Conservation (phyloP, 495 filamentous ascomycete genomes). For the Pyrenula massariospora region DNA sequence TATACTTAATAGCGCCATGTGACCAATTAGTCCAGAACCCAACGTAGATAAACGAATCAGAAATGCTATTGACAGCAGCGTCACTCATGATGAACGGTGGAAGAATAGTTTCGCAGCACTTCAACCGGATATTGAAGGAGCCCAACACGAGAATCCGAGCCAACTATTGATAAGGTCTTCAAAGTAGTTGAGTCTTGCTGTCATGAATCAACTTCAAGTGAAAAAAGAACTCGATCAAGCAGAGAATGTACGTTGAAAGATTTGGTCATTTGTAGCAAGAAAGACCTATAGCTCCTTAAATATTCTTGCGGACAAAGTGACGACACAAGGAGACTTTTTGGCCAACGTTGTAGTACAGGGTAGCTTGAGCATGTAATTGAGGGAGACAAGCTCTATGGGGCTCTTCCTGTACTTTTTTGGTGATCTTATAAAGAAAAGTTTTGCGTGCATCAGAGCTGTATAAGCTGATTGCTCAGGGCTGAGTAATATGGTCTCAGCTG, state of each 20-base stretch:
- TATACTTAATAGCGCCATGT: conserved; percentile 1
- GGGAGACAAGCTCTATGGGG: not conserved
- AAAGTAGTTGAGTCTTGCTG: not conserved
- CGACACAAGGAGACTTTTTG: not conserved
- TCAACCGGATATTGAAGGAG: not conserved
- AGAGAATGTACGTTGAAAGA: not conserved
- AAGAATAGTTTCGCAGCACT: not conserved
- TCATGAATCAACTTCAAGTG: not conserved
- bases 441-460: not conserved
- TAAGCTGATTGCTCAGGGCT: too few relatives aligned
- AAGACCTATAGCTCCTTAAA: not conserved
- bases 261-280: not conserved
- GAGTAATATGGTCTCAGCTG: not conserved
- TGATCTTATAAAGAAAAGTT: not conserved
- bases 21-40: conserved; percentile 13
- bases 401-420: not conserved
- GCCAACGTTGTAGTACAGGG: not conserved
- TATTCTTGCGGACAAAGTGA: not conserved
- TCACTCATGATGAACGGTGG: not conserved
- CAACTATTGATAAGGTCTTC: not conserved
- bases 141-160: not conserved
- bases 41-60: conserved; percentile 2
- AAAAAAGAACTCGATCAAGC: not conserved
- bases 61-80: not conserved
- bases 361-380: not conserved